These are phyloP conservation scores for Lathyrus sativus DNA, from an alignment of 306 rosid species.

Conservation along the genomic window DNA sequence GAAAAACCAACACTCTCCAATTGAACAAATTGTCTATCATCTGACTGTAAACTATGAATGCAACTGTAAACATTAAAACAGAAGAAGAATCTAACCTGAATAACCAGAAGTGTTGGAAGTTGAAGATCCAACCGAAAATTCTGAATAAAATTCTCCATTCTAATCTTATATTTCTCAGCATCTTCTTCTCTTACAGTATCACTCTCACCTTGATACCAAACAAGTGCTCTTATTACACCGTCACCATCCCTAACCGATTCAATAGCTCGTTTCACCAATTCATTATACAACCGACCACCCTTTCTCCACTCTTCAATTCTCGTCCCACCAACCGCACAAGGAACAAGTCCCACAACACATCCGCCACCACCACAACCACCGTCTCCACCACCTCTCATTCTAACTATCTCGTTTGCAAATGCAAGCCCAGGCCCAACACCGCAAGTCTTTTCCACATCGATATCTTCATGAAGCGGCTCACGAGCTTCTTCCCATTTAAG, in stretches of 20 bases:
- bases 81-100: constrained; percentile 45
- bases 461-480: constrained; percentile 65
- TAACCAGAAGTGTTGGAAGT: constrained; percentile 52
- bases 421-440: constrained; percentile 74
- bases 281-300: constrained; percentile 47
- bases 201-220: constrained; percentile 77
- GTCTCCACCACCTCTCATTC: neutral
- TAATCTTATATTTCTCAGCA: constrained; percentile 43
- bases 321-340: constrained; percentile 70
- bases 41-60: too few relatives aligned
- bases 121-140: constrained; percentile 49
- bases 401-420: constrained; percentile 54
- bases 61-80: too few relatives aligned
- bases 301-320: constrained; percentile 49
- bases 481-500: constrained; percentile 59
- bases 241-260: constrained; percentile 38
- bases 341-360: constrained; percentile 54
- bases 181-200: constrained; percentile 54
- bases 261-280: constrained; percentile 43
- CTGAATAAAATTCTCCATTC: constrained; percentile 44
- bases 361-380: neutral
- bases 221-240: constrained; percentile 41
- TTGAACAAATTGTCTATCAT: neutral
- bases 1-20: neutral
- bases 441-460: constrained; percentile 50